phyloP scores from a whole-genome alignment of 2,329 filamentous ascomycete genomes.

The Curvularia sp. region DNA sequence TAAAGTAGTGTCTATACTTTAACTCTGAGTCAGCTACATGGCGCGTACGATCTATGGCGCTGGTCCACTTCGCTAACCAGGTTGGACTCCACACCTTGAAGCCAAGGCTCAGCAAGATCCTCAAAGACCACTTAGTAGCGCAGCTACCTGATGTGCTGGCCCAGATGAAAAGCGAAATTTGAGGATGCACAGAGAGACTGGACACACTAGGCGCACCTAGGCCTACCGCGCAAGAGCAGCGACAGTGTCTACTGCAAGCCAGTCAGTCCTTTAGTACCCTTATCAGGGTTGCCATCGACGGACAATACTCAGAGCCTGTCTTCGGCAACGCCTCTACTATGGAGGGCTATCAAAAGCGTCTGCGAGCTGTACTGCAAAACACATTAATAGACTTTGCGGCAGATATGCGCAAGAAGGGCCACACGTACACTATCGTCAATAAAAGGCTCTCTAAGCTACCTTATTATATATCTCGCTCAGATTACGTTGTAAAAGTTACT shows the following conservation, averaged over 20 bases:
- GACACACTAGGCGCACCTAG: constrained; percentile 59
- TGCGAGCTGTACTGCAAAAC: constrained; percentile 36
- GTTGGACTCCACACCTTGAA: constrained; percentile 16
- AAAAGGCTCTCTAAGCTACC: background rate
- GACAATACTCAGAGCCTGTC: constrained; percentile 56
- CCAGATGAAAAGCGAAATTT: constrained; percentile 30
- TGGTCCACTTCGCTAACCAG: no score
- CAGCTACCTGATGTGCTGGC: constrained; percentile 40
- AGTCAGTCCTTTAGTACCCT: constrained; percentile 54
- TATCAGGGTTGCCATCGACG: constrained; percentile 57
- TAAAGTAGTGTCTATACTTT: no score
- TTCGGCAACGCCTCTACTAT: constrained; percentile 49
- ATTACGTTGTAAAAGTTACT: background rate
- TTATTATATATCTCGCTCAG: no score
- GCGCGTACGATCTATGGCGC: no score
- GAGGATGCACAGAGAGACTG: constrained; percentile 41
- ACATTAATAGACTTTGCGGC: background rate
- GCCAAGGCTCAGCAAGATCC: constrained; percentile 30
- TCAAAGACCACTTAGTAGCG: constrained; percentile 30
- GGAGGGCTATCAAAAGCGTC: constrained; percentile 27
- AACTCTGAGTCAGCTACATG: no score
- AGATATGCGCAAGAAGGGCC: constrained; percentile 18
- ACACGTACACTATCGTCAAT: constrained; percentile 28
- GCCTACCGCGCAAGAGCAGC: constrained; percentile 57
- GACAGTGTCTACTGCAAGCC: constrained; percentile 57